Evolutionary conservation across 495 filamentous ascomycete genomes (phyloP).

Genomic region (Parmelia sp.): DNA sequence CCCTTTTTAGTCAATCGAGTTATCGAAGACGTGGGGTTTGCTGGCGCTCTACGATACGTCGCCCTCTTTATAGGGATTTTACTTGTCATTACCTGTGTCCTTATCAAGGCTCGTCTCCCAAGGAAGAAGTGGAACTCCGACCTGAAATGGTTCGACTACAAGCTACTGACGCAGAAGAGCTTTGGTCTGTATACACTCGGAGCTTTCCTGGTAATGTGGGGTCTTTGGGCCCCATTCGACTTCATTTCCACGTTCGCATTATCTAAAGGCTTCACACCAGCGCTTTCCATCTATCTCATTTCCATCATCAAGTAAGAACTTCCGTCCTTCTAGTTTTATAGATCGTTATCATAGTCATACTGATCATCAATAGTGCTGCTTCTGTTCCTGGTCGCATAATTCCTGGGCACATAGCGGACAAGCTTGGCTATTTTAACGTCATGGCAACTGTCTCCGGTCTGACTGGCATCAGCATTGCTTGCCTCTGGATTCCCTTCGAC

Average conservation of each 20-base stretch:
- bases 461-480: conserved; percentile 31
- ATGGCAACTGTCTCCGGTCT: conserved; percentile 19
- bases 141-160: conserved; percentile 31
- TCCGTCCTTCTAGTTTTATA: not conserved
- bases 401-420: conserved; percentile 24
- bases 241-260: conserved; percentile 10
- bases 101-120: conserved; percentile 29
- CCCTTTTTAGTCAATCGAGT: conserved; percentile 31
- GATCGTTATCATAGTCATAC: not conserved
- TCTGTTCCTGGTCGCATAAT: conserved; percentile 27
- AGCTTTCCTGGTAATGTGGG: conserved; percentile 31
- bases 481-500: conserved; percentile 31
- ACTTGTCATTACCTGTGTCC: conserved; percentile 22
- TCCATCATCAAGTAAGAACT: conserved; percentile 28
- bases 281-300: conserved; percentile 31
- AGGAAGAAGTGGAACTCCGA: conserved; percentile 29
- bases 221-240: conserved; percentile 32
- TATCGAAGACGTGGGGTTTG: conserved; percentile 25
- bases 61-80: conserved; percentile 33
- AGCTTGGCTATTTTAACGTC: conserved; percentile 24
- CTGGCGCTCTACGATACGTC: conserved; percentile 27
- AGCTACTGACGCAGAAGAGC: conserved; percentile 27
- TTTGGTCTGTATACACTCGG: conserved; percentile 33
- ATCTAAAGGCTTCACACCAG: conserved; percentile 22
- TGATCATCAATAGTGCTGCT: conserved; percentile 16